Percentiles rank a stretch among this genome's conserved stretches.
Evolutionary conservation across 73 alveolate genomes (phyloP).

Genomic region (Paramecium bursaria): DNA sequence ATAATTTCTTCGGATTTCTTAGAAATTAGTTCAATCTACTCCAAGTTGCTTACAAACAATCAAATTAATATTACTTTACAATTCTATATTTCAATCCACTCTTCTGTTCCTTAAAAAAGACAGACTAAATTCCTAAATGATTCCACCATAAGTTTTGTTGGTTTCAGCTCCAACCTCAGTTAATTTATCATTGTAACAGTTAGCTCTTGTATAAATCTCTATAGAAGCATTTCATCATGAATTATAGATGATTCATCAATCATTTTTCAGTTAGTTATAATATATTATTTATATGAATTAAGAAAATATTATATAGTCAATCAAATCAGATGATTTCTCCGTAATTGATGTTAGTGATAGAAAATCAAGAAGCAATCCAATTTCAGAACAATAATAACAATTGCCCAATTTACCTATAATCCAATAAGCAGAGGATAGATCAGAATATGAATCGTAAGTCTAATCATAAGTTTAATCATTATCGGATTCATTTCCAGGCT

Average conservation of each 20-base stretch:
- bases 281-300: background rate
- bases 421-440: background rate
- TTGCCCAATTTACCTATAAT: slow-evolving; percentile 39
- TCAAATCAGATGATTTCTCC: slow-evolving; percentile 39
- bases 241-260: background rate
- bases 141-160: background rate
- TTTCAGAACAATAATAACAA: background rate
- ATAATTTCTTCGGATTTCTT: background rate
- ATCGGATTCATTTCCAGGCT: slow-evolving; percentile 39
- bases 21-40: background rate
- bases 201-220: background rate
- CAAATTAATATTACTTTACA: too few species aligned
- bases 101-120: background rate
- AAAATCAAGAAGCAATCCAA: background rate
- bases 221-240: background rate
- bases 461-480: background rate
- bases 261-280: background rate
- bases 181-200: background rate
- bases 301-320: slow-evolving; percentile 49
- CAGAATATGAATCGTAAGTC: slow-evolving; percentile 37
- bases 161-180: background rate
- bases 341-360: slow-evolving; percentile 6
- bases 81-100: background rate
- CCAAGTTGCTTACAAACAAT: background rate
- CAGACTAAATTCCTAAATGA: background rate